phyloP scores from a whole-genome alignment of 495 filamentous ascomycete species.

The Aspergillus baeticus region DNA sequence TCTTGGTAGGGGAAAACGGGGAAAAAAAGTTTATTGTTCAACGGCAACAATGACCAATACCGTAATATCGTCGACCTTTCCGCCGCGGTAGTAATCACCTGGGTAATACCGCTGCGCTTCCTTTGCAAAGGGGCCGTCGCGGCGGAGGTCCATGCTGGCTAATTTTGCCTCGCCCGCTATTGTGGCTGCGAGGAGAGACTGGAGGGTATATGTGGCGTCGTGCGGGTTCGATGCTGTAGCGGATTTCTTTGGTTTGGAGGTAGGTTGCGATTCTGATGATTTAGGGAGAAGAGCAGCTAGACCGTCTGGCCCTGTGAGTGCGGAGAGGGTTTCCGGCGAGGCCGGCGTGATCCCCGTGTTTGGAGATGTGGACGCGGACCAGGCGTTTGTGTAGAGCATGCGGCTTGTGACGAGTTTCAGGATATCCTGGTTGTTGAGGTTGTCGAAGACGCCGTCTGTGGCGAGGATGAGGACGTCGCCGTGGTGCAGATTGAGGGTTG shows the following conservation, averaged over 20 bases:
- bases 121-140: constrained; percentile 91
- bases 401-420: constrained; percentile 71
- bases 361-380: constrained; percentile 49
- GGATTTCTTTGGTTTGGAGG: not conserved
- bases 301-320: constrained; percentile 49
- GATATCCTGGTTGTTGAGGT: constrained; percentile 86
- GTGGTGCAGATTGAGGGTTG: constrained; percentile 71
- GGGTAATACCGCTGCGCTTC: constrained; percentile 87
- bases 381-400: constrained; percentile 73
- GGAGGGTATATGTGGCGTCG: constrained; percentile 47
- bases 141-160: constrained; percentile 71
- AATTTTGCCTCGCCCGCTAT: constrained; percentile 78
- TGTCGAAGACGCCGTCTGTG: constrained; percentile 96
- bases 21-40: constrained; percentile 21
- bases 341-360: constrained; percentile 51
- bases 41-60: constrained; percentile 73
- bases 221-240: constrained; percentile 10
- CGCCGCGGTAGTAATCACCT: constrained; percentile 77
- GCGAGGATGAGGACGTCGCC: constrained; percentile 91
- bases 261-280: not conserved
- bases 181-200: constrained; percentile 72
- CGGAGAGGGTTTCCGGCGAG: constrained; percentile 49
- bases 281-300: constrained; percentile 25
- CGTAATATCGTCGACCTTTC: constrained; percentile 91
- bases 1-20: too few relatives aligned